Evolutionary conservation across 768 basidiomycete species (phyloP), one percentile per base, ranked within the genome.

Genomic region (Trametes gibbosa): DNA sequence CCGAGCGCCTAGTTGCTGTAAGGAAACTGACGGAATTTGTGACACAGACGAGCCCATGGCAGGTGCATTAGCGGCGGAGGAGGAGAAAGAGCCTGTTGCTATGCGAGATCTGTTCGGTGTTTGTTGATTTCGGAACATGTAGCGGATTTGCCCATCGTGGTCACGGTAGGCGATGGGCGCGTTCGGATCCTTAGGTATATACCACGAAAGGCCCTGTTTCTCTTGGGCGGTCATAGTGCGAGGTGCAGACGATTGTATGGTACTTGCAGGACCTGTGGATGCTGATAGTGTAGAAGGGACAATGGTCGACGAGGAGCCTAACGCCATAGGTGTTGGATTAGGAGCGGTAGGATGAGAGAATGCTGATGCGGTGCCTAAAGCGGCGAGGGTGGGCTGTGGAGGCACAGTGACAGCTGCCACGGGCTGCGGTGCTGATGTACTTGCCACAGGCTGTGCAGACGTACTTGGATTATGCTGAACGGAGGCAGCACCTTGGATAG

Each of bases 91-190:
- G 51, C 35, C 27, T 45, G 43, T 13, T 27, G 35, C 8, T 23
- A 19, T 37, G 40, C 13, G 17, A 27, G 7, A 19, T 24, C 12
- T 1, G 16, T 3, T 17, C 7, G 45, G 34, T 4, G 35, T 9
- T 14, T n/a, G 29, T 32, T n/a, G 29, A 5, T 48, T 21, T 23
- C 34, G 48, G n/a, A 25, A 42, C 17, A 40, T 47, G 27, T 50
- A 61, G 9, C 34, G 60, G 4, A 61, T 50, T 0, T 48, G 24
- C 9, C 61, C 61, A 25, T 57, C 16, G 29, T 7, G 32, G 12
- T 53, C 51, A 19, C 56, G 51, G 32, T 42, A 58, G 19, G 61
- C 56, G 12, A 53, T 35, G 12, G 56, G 51, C 17, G 51, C 50
- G 3, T 21, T 56, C 16, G 51, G 46, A 8, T 53, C 61, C 21